Evolutionary conservation across 2,329 filamentous ascomycete genomes (phyloP), one percentile per base, ranked within the genome.

Genomic region (Ceratocystis albifundus): DNA sequence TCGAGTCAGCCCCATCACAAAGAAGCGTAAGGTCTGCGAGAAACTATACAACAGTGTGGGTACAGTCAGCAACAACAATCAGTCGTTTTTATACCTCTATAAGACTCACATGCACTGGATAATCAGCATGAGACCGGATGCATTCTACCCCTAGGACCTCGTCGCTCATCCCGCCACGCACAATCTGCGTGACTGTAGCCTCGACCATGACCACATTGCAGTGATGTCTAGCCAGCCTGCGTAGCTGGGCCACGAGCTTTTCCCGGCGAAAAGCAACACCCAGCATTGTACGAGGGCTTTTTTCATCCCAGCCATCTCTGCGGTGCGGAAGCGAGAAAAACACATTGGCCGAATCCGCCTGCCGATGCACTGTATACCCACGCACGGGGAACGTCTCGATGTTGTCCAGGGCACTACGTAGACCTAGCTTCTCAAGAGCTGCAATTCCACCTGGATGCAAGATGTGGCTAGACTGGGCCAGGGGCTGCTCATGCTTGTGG

Each of bases 401-500:
- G 66, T 78, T 88, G 67, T 97, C 90, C 67, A 97, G 77, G 74
- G 90, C 96, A 71, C 91, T 84, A 65, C 79, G 80, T 69, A 99
- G 77, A 1, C 94, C 94, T 62, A 99, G 79, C 73, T 88, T 84
- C 72, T 86, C 82, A 71, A 99, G 80, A 5, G 93, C 88, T 63
- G 84, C 80, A 44, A 96, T 86, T 61, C 94, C 94, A 62, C 93
- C 94, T 0, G 94, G 94, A 76, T 97, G 94, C 71, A 97, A 79
- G 69, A 97, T 78, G 78, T 97, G 94, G 71, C 94, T 93, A 62
- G 97, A 90, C 70, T 97, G 97, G 69, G 93, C 85, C 77, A 97
- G 88, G 17, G 94, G 93, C 78, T 96, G 88, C 76, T 76, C 85
- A 84, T 78, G 62, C 45, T 45, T 97, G 93, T 63, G 97, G 84